These are phyloP conservation scores for Tagetes patula DNA, from an alignment of 129 eudicot species.

Conservation along the genomic window DNA sequence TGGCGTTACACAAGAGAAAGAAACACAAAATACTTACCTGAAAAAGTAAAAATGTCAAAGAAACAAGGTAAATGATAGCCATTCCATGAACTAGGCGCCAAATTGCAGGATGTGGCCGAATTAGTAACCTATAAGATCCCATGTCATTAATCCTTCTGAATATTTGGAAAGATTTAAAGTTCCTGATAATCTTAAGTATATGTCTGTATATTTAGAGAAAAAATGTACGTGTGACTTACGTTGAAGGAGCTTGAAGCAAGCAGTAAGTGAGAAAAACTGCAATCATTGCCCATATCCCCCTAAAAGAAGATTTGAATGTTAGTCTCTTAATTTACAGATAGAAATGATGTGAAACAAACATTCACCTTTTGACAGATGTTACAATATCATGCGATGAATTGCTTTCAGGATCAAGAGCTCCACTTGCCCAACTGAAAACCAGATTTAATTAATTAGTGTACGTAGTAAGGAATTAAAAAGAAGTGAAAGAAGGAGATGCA, in stretches of 20 bases:
- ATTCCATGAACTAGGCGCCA: constrained; percentile 99
- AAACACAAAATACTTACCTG: constrained; percentile 57
- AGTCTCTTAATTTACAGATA: constrained; percentile 1
- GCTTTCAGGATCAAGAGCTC: constrained; percentile 79
- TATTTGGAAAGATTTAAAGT: not conserved
- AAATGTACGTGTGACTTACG: constrained; percentile 50
- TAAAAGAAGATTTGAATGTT: constrained; percentile 26
- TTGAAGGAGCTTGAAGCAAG: constrained; percentile 97
- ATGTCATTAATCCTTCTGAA: not conserved
- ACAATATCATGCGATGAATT: constrained; percentile 59
- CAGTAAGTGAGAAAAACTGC: constrained; percentile 88
- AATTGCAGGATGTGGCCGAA: constrained; percentile 96
- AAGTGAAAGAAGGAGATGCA: not conserved
- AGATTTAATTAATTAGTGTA: not conserved
- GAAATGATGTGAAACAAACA: constrained; percentile 15
- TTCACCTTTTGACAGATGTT: constrained; percentile 75
- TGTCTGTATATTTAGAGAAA: not conserved
- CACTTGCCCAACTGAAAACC: constrained; percentile 91
- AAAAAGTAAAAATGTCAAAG: constrained; percentile 88
- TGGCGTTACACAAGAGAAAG: constrained; percentile 18
- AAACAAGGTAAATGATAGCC: constrained; percentile 85
- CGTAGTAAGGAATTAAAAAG: not conserved
- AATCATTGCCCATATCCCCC: constrained; percentile 99
- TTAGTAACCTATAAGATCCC: constrained; percentile 63
- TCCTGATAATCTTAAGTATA: not conserved